Evolutionary conservation across 2,329 filamentous ascomycete genomes (phyloP), one percentile per base, ranked within the genome.

Genomic region (Xylariaceae sp.): DNA sequence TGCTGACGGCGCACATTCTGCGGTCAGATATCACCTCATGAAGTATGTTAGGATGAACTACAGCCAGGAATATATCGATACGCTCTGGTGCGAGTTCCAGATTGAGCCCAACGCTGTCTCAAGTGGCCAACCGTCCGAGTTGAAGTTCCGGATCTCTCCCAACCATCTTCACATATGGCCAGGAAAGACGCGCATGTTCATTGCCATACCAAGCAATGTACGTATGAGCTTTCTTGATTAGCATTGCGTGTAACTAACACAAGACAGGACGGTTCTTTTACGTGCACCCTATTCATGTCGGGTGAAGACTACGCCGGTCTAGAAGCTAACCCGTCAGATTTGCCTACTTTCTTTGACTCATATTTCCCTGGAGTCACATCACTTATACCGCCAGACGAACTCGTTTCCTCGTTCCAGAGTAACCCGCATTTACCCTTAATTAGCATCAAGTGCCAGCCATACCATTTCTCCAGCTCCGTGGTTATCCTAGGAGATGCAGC

Each of bases 111-210:
- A 73, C 35, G 62, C 74, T 1, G 67, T 68, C 0, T 56, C 65
- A 6, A 51, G 63, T 10, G 62, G 64, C 3, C 65, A 70, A 34
- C 72, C 74, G 41, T 65, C 73, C 13, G 66, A 72, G 51, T 73
- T 76, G 34, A 78, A 73, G 65, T 97, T 95, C 71, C 80, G 81
- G 52, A 94, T 97, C 66, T 94, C 91, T 0, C 91, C 92, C 1
- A 90, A 97, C 68, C 92, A 97, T 72, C 80, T 99, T 1, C 94
- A 99, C 74, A 99, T 99, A 71, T 99, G 94, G 94, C 94, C 94
- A 0, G 92, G 90, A 37, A 87, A 87, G 67, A 86, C 92, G 48
- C 93, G 94, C 69, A 97, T 99, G 95, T 99, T 99, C 76, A 99
- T 99, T 70, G 95, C 94, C 15, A 92, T 99, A 49, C 93, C 94